Evolutionary conservation across 352 stramenopile genomes (phyloP).

Genomic region (Globisporangium okanoganense): DNA sequence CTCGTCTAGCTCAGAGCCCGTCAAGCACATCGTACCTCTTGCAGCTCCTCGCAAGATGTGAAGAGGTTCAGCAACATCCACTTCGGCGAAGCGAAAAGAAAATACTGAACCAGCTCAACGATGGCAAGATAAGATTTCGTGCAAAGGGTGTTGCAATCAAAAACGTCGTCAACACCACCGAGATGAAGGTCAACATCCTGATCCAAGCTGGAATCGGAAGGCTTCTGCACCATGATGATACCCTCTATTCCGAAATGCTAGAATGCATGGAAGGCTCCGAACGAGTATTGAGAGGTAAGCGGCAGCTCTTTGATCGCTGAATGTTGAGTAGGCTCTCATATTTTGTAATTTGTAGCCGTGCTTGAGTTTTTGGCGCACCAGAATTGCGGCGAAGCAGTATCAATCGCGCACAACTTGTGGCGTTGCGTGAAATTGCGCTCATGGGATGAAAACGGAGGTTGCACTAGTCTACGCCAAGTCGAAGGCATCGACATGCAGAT

Average conservation of each 20-base stretch:
- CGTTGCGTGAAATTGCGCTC: conserved; percentile 22
- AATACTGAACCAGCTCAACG: conserved; percentile 24
- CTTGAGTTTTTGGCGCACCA: conserved; percentile 18
- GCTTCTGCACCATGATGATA: conserved; percentile 5
- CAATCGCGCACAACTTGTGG: conserved; percentile 16
- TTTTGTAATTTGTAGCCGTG: conserved; percentile 8
- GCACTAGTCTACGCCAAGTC: conserved; percentile 19
- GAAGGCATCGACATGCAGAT: conserved; percentile 13
- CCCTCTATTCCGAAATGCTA: conserved; percentile 18
- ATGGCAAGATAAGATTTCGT: conserved; percentile 14
- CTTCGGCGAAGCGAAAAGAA: conserved; percentile 29
- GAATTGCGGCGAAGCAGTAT: conserved; percentile 15
- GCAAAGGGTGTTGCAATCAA: conserved; percentile 7
- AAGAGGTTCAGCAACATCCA: conserved; percentile 22
- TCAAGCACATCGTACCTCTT: conserved; percentile 19
- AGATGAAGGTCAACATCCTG: conserved; percentile 33
- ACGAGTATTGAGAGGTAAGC: conserved; percentile 29
- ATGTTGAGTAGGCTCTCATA: neutral
- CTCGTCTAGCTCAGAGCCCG: conserved; percentile 12
- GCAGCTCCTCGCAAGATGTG: conserved; percentile 20
- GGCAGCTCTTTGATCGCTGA: no score
- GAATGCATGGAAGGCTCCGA: conserved; percentile 15
- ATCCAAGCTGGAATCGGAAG: conserved; percentile 31
- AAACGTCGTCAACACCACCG: conserved; percentile 9
- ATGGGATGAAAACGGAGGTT: conserved; percentile 22